Percentiles rank a stretch among this genome's conserved stretches.
Evolutionary conservation across 176 grass and related monocot genomes (phyloP).

Genomic region (Musa acuminata): DNA sequence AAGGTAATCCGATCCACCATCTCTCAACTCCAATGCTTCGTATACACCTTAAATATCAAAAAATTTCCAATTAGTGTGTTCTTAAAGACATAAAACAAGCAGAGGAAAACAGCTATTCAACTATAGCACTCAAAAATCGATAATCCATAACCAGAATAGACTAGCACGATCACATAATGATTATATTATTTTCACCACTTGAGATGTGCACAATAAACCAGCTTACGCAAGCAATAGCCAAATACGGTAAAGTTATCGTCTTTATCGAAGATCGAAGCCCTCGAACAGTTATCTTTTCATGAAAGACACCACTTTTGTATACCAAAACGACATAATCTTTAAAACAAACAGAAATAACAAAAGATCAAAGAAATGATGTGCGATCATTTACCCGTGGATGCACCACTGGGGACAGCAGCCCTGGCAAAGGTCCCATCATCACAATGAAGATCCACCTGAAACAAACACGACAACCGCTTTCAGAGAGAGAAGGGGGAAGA

Average conservation of each 20-base stretch:
- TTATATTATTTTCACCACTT: no score
- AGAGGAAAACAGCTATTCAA: not conserved
- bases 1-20: conserved; percentile 84
- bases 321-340: not conserved
- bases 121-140: no score
- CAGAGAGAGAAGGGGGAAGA: no score
- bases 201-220: no score
- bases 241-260: no score
- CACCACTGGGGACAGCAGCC: conserved; percentile 86
- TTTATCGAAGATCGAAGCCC: no score
- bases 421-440: conserved; percentile 55
- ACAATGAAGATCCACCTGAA: conserved; percentile 61
- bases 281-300: no score
- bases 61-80: not conserved
- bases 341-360: not conserved
- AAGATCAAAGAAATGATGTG: not conserved
- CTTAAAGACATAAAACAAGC: not conserved
- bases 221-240: no score
- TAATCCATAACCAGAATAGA: not conserved
- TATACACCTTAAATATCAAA: conserved; percentile 47
- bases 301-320: not conserved
- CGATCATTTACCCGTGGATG: conserved; percentile 59
- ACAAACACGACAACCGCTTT: not conserved
- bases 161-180: not conserved
- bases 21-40: conserved; percentile 82